Base-by-base conservation (phyloP, 2,329 filamentous ascomycete species). In the Mariannaea elegans region DNA sequence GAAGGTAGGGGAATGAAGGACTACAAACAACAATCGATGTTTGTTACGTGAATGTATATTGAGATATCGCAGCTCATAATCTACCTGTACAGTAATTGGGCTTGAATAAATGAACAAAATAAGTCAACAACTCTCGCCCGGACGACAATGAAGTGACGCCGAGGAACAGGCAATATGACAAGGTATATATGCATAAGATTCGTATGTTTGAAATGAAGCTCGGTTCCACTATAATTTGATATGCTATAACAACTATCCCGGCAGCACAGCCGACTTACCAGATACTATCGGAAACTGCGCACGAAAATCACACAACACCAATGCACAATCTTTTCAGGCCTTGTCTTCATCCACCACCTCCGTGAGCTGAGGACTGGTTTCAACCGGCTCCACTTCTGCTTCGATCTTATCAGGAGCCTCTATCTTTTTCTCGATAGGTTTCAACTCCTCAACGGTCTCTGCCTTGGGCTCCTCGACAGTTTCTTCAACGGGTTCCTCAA, bases 271-370 rank as follows among this genome's bases (percentile, higher is more conserved):
- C 39, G 23, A 45, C 45, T 38, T 46, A 46, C 54, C 31, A 51
- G 31, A 27, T 14, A 12, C 16, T 16, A 10, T 13, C 10, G 10
- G 14, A 24, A 23, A 34, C 41, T 24, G 42, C 36, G 46, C 24
- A 41, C 23, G 36, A 52, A 21, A 42, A 42, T 42, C 39, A 12
- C n/a, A 18, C 39, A n/a, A 13, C 5, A 27, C 19, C 29, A 5
- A 39, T 14, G 16, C 32, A 18, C 9, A 36, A n/a, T 51, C 18
- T 34, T 46, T 47, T 47, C 27, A 31, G 23, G 18, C n/a, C 66
- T 73, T 73, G 6, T 73, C 70, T 50, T 74, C 69, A 19, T 79
- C 76, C 48, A 76, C 69, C 7, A 76, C 73, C 21, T 72, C 69
- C 31, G 75, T 68, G 12, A 77, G 76, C 61, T 79, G 71, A 47